Evolutionary conservation across 176 grass and related monocot genomes (phyloP).

Genomic region (Eragrostis nindensis): DNA sequence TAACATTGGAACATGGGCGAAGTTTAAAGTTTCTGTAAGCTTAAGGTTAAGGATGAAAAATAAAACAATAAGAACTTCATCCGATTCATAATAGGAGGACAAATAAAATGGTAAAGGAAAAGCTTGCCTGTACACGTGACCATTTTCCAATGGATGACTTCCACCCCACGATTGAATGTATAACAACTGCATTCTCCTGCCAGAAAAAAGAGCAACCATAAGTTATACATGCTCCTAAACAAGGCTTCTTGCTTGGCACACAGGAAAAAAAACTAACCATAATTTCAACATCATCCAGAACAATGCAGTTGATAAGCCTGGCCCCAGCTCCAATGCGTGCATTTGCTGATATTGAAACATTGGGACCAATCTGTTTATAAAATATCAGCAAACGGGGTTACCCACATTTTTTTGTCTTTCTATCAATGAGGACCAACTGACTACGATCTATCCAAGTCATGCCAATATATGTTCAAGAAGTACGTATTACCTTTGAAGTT

Average conservation of each 20-base stretch:
- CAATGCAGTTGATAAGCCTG: conserved; percentile 97
- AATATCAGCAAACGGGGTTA: conserved; percentile 20
- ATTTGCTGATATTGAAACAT: conserved; percentile 99
- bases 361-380: conserved; percentile 87
- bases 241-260: conserved; percentile 9
- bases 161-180: conserved; percentile 97
- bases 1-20: neutral
- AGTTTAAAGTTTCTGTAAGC: neutral
- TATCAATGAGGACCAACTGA: neutral
- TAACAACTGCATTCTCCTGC: conserved; percentile 99
- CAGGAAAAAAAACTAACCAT: conserved; percentile 59
- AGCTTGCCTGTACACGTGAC: conserved; percentile 95
- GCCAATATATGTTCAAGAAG: conserved; percentile 24
- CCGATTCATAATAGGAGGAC: neutral
- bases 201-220: conserved; percentile 9
- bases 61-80: neutral
- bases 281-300: conserved; percentile 99
- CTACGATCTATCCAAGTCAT: conserved; percentile 11
- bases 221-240: conserved; percentile 31
- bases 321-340: conserved; percentile 92
- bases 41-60: neutral
- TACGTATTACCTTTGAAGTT: conserved; percentile 83
- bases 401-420: neutral
- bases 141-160: conserved; percentile 96
- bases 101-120: conserved; percentile 5